Conservation (phyloP, 139 green algal genomes). For the Deuterostichococcus epilithicus region DNA sequence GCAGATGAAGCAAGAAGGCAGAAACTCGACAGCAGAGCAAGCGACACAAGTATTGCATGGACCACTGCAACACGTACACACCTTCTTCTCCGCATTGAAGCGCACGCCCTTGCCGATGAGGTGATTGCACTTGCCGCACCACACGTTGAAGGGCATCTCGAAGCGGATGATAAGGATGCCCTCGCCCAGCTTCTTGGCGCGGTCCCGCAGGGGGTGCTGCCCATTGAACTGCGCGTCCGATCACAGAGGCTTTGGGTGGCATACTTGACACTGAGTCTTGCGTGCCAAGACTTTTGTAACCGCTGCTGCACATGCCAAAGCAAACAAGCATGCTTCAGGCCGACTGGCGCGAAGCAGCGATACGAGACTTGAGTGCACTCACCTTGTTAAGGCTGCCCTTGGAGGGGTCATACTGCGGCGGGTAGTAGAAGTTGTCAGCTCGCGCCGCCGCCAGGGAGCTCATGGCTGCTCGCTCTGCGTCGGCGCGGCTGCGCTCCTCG, state of each 20-base stretch:
- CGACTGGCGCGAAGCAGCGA: neutral
- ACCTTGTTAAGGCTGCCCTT: conserved; percentile 79
- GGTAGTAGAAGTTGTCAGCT: conserved; percentile 94
- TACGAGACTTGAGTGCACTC: neutral
- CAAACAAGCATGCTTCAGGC: neutral
- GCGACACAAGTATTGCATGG: no score
- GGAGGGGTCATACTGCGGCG: conserved; percentile 77
- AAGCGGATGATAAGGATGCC: conserved; percentile 96
- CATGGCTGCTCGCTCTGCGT: conserved; percentile 20
- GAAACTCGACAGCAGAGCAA: no score
- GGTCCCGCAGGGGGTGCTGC: conserved; percentile 77
- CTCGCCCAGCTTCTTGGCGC: conserved; percentile 77
- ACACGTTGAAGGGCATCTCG: conserved; percentile 97
- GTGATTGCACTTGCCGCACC: conserved; percentile 81
- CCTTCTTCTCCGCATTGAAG: conserved; percentile 98
- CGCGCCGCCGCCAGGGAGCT: conserved; percentile 68
- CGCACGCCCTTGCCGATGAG: conserved; percentile 94
- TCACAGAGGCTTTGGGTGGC: neutral
- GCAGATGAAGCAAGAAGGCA: no score
- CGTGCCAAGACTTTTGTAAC: neutral
- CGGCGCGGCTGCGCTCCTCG: no score
- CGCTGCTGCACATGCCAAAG: neutral
- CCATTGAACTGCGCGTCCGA: conserved; percentile 48
- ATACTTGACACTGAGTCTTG: conserved; percentile 11
- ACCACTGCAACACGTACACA: neutral